Evolutionary conservation across 2,329 filamentous ascomycete genomes (phyloP), one percentile per base, ranked within the genome.

Genomic region (Davidsoniella virescens): DNA sequence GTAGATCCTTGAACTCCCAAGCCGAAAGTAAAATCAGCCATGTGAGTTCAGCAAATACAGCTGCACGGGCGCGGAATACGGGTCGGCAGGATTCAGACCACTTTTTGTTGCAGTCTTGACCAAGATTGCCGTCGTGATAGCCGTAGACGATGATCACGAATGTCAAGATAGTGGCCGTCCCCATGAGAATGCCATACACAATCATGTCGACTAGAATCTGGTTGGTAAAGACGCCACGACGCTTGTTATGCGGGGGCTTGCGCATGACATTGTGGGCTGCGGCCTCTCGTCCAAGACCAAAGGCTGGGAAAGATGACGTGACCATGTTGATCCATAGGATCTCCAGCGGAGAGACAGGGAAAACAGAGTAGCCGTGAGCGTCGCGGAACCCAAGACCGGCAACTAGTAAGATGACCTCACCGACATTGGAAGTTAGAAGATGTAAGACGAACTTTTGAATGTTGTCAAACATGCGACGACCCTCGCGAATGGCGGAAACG

Each of bases 291-390:
- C 87, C 86, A 1, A 94, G 75, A 41, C 87, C 87, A 68, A 94
- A 92, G 52, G 88, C 87, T 1, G 87, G 87, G 63, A 92, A 78
- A 1, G 82, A 84, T 39, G 84, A 90, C 0, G 87, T 94, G 50
- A 92, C 75, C 83, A 94, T 90, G 64, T 94, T 94, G 63, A 94
- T 86, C 87, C 86, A 94, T 53, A 94, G 75, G 55, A 94, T 90
- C 58, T 94, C 81, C 9, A 94, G 78, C 0, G 87, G 86, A 0
- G 84, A 79, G 42, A 94, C 76, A 4, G 87, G 87, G 63, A 93
- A 94, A 8, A 94, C 86, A 0, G 86, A 92, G 54, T 84, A 73
- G 7, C 76, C 73, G 8, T 70, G 67, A 2, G 64, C 56, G 60
- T 94, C 87, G 59, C 87, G 83, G 67, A 94, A 93, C 0, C 72